Evolutionary conservation across 306 rosid species (phyloP), one percentile per base, ranked within the genome.

Genomic region (Neltuma alba): DNA sequence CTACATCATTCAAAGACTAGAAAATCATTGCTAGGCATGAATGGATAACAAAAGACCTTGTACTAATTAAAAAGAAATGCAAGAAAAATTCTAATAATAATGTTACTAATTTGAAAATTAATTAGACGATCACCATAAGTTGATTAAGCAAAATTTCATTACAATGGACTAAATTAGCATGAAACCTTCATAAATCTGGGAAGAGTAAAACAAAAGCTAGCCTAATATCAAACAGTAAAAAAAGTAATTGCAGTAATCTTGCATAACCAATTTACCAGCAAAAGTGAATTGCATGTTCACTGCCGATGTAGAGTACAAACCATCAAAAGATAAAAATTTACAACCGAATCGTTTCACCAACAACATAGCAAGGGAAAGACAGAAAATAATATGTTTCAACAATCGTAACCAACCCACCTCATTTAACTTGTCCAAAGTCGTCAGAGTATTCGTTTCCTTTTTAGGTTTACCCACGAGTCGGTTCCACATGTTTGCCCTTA

Each of bases 381-480:
- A 41, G 33, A 70, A 7, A 67, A 61, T 21, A 21, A 74, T 9
- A 33, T 45, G 10, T 5, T 79, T 14, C 15, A 34, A 47, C 1
- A 25, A 36, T 34, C 33, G 50, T 63, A 79, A 55, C 6, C 21
- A 52, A 74, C 30, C 62, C 79, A 91, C 99, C 99, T 95, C 98
- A 63, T 89, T 91, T 78, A 95, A 79, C 89, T 91, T 95, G 83
- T 92, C 97, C 70, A 95, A 78, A 52, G 98, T 89, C 37, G 81
- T 36, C 10, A 92, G 79, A 54, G 99, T 89, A 89, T 76, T 88
- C 71, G 92, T 20, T 66, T 95, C 96, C 78, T 89, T 88, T 64
- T 91, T 95, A 54, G 98, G 92, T 81, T 92, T 95, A 31, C 98
- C 98, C 14, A 92, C 90, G 64, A 95, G 72, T 63, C 94, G 90